A percentile compares a stretch with the other conserved stretches of the same genome.
phyloP scores from a whole-genome alignment of 2,329 filamentous ascomycete species.

The Pestalotiopsis sp. region DNA sequence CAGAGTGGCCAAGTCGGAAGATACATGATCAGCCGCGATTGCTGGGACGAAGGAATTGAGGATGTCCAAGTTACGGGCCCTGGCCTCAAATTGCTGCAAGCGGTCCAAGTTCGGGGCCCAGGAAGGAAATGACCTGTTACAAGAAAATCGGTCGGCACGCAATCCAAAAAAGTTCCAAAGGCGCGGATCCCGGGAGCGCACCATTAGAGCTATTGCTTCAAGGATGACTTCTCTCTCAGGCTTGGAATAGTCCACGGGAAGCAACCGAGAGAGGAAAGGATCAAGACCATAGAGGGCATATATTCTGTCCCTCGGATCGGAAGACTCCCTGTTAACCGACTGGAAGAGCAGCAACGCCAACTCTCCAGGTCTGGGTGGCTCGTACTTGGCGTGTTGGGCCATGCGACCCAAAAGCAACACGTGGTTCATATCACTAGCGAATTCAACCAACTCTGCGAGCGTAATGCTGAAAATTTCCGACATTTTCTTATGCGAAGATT shows the following conservation, averaged over 20 bases:
- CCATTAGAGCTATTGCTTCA: not conserved
- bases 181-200: not conserved
- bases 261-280: not conserved
- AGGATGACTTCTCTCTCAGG: not conserved
- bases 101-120: not conserved
- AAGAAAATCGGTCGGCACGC: not conserved
- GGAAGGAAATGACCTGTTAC: not conserved
- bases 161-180: not conserved
- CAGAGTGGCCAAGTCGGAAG: not conserved
- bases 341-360: not conserved
- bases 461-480: too few species aligned
- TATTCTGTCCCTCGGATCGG: not conserved
- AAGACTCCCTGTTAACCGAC: not conserved
- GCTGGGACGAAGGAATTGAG: not conserved
- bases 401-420: too few species aligned
- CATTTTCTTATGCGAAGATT: too few species aligned
- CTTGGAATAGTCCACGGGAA: not conserved
- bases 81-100: too few species aligned
- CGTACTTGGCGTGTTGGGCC: too few species aligned
- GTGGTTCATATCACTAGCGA: too few species aligned
- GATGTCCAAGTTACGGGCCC: too few species aligned
- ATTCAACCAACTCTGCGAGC: not conserved
- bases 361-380: too few species aligned
- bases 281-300: not conserved
- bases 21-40: not conserved